Evolutionary conservation across 2,329 filamentous ascomycete genomes (phyloP).

Genomic region (Alternaria hordeiaustralica): DNA sequence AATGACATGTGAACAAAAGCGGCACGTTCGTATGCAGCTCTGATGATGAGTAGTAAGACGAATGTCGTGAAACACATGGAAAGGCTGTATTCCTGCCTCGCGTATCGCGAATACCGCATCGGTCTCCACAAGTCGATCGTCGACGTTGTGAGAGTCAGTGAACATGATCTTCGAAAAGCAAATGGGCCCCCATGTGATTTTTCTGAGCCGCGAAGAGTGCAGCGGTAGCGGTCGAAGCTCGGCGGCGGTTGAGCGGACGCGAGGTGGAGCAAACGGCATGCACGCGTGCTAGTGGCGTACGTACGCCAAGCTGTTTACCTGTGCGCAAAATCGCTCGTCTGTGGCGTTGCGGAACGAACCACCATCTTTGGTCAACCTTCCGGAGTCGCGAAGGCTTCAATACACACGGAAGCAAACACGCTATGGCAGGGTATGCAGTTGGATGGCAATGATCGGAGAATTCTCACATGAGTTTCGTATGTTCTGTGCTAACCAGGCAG

Average conservation of each 20-base stretch:
- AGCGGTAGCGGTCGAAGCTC: background rate
- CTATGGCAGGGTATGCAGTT: background rate
- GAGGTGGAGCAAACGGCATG: background rate
- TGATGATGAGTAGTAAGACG: background rate
- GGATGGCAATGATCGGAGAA: background rate
- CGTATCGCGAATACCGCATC: background rate
- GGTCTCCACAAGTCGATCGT: slow-evolving; percentile 6
- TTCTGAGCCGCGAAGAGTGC: background rate
- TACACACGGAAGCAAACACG: background rate
- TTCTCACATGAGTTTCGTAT: background rate
- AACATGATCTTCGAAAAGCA: slow-evolving; percentile 14
- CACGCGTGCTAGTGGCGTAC: background rate
- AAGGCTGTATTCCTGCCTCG: background rate
- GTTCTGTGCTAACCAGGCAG: background rate
- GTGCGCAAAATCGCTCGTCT: background rate
- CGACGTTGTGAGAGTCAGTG: slow-evolving; percentile 1
- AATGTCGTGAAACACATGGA: background rate
- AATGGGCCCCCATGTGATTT: background rate
- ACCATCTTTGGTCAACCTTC: slow-evolving; percentile 5
- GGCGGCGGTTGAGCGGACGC: background rate
- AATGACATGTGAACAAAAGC: background rate
- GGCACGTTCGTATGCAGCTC: background rate
- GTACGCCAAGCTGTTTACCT: slow-evolving; percentile 1
- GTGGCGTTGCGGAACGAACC: background rate
- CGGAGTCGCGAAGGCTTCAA: background rate